Conservation (phyloP, 257 asterid species). For the Nicotiana knightiana region DNA sequence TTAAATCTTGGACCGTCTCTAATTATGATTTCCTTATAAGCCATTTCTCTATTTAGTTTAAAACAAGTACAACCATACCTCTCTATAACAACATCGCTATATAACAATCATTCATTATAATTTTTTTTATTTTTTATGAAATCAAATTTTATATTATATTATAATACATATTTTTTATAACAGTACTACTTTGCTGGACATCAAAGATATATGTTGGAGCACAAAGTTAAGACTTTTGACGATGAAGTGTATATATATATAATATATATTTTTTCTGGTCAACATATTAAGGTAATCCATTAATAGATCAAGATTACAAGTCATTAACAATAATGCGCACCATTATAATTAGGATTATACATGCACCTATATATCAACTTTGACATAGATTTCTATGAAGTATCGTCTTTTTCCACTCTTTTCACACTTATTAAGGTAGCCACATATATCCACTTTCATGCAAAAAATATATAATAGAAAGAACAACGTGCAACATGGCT, state of each 20-base stretch:
- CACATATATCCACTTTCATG: neutral
- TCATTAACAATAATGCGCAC: neutral
- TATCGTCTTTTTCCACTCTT: neutral
- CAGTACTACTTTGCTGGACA: neutral
- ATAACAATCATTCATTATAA: too few relatives aligned
- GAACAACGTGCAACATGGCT: constrained; percentile 6
- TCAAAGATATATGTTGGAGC: neutral
- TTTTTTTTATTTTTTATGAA: too few relatives aligned
- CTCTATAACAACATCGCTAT: too few relatives aligned
- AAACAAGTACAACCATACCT: neutral
- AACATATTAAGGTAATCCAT: neutral
- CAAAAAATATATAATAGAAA: neutral
- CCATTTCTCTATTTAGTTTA: neutral
- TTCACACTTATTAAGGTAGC: neutral
- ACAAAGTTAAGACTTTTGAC: constrained; percentile 2
- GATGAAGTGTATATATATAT: neutral
- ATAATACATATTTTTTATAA: too few relatives aligned
- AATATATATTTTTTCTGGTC: neutral
- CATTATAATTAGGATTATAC: constrained; percentile 1
- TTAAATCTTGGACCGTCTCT: too few relatives aligned
- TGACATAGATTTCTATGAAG: neutral
- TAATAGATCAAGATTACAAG: constrained; percentile 1
- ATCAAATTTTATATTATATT: too few relatives aligned
- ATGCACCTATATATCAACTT: neutral
- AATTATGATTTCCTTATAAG: neutral